phyloP scores from a whole-genome alignment of 2,329 filamentous ascomycete species.

The Dactylonectria macrodidyma region DNA sequence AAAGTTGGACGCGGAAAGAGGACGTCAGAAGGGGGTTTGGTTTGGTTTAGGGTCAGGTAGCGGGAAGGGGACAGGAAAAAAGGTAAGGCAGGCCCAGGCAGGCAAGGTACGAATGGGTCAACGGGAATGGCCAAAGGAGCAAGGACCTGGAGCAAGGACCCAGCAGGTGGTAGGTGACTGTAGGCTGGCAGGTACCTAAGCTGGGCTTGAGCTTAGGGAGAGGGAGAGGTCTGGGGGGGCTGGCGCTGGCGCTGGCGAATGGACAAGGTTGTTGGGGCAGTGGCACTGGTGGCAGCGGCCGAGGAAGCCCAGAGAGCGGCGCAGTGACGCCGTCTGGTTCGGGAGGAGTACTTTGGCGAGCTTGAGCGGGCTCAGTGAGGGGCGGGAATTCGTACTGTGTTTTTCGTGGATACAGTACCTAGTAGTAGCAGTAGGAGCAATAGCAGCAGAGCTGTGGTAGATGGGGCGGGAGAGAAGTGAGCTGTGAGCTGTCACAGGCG shows the following conservation, averaged over 20 bases:
- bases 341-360: slow-evolving; percentile 22
- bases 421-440: neutral
- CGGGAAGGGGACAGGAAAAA: slow-evolving; percentile 35
- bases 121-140: slow-evolving; percentile 25
- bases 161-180: slow-evolving; percentile 1
- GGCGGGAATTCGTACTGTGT: slow-evolving; percentile 38
- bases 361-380: slow-evolving; percentile 15
- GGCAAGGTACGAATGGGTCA: slow-evolving; percentile 31
- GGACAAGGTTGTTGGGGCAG: slow-evolving; percentile 40
- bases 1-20: slow-evolving; percentile 47
- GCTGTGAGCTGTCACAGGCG: neutral
- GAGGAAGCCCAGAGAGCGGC: slow-evolving; percentile 19
- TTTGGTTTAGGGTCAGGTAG: slow-evolving; percentile 42
- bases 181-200: slow-evolving; percentile 31
- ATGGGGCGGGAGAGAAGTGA: neutral
- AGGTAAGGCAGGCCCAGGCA: slow-evolving; percentile 42
- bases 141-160: slow-evolving; percentile 12
- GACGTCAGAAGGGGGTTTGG: slow-evolving; percentile 49
- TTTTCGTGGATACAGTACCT: slow-evolving; percentile 33
- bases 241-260: slow-evolving; percentile 26
- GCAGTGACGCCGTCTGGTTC: slow-evolving; percentile 23
- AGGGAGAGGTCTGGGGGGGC: slow-evolving; percentile 13
- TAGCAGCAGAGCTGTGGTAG: slow-evolving; percentile 9
- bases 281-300: slow-evolving; percentile 16
- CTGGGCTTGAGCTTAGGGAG: slow-evolving; percentile 23